These are phyloP conservation scores for Aspergillus uvarum DNA, from an alignment of 2,329 filamentous ascomycete genomes.

Conservation along the genomic window DNA sequence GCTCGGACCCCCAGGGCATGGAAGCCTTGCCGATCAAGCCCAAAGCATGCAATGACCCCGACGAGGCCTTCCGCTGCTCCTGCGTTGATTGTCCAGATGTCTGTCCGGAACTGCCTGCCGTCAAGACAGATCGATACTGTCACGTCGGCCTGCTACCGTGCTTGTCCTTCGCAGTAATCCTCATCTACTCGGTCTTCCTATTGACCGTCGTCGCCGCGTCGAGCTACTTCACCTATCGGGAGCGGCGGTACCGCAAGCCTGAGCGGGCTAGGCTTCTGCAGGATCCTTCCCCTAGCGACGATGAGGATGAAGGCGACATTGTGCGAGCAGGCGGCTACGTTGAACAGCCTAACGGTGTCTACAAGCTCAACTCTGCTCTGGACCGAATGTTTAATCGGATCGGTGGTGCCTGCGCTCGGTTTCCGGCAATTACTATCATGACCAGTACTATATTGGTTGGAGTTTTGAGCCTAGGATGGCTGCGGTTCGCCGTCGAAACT, in stretches of 20 bases:
- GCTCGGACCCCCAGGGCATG: slow-evolving; percentile 69
- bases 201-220: slow-evolving; percentile 65
- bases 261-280: slow-evolving; percentile 85
- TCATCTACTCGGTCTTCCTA: slow-evolving; percentile 77
- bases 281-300: slow-evolving; percentile 78
- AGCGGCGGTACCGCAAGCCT: slow-evolving; percentile 70
- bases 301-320: slow-evolving; percentile 89
- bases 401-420: slow-evolving; percentile 76
- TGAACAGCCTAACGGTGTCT: slow-evolving; percentile 75
- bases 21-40: slow-evolving; percentile 66
- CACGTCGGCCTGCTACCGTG: slow-evolving; percentile 87
- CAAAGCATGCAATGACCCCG: slow-evolving; percentile 86
- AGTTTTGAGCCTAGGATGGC: slow-evolving; percentile 81
- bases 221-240: slow-evolving; percentile 73
- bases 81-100: slow-evolving; percentile 89
- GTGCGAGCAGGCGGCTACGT: slow-evolving; percentile 73
- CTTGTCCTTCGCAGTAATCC: slow-evolving; percentile 85
- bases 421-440: slow-evolving; percentile 79
- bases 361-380: slow-evolving; percentile 79
- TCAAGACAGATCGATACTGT: slow-evolving; percentile 70
- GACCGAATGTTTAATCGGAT: slow-evolving; percentile 78
- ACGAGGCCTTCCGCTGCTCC: slow-evolving; percentile 82
- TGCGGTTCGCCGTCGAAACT: slow-evolving; percentile 83
- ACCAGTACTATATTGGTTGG: slow-evolving; percentile 72
- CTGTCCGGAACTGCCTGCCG: slow-evolving; percentile 76